phyloP scores from a whole-genome alignment of 2,329 filamentous ascomycete genomes.

The Neofusicoccum laricinum region DNA sequence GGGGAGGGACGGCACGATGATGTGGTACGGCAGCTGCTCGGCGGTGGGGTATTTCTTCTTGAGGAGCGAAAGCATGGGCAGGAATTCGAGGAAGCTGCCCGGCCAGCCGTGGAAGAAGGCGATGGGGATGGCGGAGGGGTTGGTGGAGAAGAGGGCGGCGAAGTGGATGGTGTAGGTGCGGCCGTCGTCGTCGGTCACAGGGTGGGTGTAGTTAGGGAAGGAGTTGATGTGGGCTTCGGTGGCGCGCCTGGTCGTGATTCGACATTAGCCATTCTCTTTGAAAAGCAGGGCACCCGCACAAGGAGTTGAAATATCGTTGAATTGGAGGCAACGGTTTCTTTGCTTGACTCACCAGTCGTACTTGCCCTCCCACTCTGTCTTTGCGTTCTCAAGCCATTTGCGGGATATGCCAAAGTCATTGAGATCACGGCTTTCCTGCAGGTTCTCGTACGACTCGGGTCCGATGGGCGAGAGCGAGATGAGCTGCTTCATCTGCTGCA shows the following conservation, averaged over 20 bases:
- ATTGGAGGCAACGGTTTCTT: too few species aligned
- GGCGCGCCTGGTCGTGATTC: too few species aligned
- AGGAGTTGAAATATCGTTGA: too few species aligned
- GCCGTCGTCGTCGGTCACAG: conserved; percentile 40
- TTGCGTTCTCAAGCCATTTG: conserved; percentile 34
- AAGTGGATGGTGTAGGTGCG: conserved; percentile 51
- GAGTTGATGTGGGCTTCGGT: conserved; percentile 47
- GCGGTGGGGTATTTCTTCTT: conserved; percentile 46
- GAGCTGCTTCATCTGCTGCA: conserved; percentile 36
- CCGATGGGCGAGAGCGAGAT: conserved; percentile 33
- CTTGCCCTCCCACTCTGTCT: conserved; percentile 37
- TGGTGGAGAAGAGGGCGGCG: conserved; percentile 53
- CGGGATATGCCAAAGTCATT: conserved; percentile 28
- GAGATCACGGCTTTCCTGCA: conserved; percentile 24
- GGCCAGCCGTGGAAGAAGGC: conserved; percentile 59
- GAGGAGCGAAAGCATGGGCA: conserved; percentile 50
- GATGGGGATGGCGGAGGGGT: conserved; percentile 52
- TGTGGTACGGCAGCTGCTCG: conserved; percentile 53
- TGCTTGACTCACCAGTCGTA: conserved; percentile 33
- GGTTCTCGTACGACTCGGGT: conserved; percentile 30
- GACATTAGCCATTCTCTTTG: too few species aligned
- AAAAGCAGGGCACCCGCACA: too few species aligned
- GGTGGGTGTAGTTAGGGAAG: conserved; percentile 51
- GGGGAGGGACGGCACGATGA: conserved; percentile 57
- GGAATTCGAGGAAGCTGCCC: conserved; percentile 55